Evolutionary conservation across 345 rosid genomes (phyloP), one percentile per base, ranked within the genome.

Genomic region (Aquilaria sinensis): DNA sequence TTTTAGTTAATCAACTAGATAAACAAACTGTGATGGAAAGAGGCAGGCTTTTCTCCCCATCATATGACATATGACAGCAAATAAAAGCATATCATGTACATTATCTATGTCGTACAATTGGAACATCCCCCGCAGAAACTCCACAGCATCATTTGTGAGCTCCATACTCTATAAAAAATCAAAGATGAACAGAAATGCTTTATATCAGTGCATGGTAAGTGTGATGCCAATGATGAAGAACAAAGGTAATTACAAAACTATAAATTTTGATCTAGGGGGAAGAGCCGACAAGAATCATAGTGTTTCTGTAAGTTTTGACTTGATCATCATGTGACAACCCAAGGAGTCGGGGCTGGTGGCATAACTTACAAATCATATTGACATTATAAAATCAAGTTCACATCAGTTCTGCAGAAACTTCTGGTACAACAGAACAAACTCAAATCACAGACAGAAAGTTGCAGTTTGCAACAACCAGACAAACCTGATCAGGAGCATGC

Each of bases 401-500:
- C 7, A 37, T 37, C 43, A 37, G 8, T 37, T 37, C 43, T 4
- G 43, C 43, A 37, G 43, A 37, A 23, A 23, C 23, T 23, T 23
- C 23, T 23, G 23, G 23, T 23, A 23, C 23, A 23, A 37, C 43
- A 37, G 43, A 37, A 37, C 5, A 37, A 5, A 37, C 43, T 37
- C 43, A 37, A 5, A 5, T 37, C 8, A 23, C 23, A 23, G 23
- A 23, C 23, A 37, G 43, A 37, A 37, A 37, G 43, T 37, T 1
- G 8, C 8, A 37, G 1, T 37, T 37, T 37, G 0, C 43, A 16
- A 10, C 51, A 57, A 51, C 10, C 13, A 61, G 60, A 52, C 31
- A 57, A 13, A 83, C 94, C 96, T 89, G 96, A 65, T 89, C 94
- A 73, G 94, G 76, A 75, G 83, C 78, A 63, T 73, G 83, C 77